These are phyloP conservation scores for Fomitopsis betulina DNA, from an alignment of 1,284 basidiomycete species.

Conservation along the genomic window DNA sequence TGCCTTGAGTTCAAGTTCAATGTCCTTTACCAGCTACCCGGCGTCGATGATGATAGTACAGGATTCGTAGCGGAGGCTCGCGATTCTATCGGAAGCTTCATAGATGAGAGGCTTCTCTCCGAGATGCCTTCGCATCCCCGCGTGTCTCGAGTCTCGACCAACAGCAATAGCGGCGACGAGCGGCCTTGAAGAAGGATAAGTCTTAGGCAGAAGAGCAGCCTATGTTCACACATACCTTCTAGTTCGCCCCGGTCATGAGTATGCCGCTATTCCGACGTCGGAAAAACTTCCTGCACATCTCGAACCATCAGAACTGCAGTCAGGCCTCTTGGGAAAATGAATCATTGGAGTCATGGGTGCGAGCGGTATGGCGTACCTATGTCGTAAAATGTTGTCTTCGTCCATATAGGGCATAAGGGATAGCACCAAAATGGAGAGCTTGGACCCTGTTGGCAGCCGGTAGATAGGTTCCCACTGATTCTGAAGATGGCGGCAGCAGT, in stretches of 20 bases:
- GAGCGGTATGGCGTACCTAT: background rate
- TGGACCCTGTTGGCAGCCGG: background rate
- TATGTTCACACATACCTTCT: background rate
- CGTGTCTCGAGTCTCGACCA: no score
- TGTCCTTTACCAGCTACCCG: no score
- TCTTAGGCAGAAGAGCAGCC: background rate
- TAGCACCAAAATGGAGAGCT: background rate
- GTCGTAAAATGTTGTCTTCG: background rate
- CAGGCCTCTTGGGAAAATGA: background rate
- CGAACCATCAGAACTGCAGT: background rate
- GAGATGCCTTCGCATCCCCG: no score
- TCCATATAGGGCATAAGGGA: background rate
- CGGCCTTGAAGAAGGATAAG: no score
- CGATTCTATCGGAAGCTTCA: no score
- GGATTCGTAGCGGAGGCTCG: no score
- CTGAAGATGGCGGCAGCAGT: background rate
- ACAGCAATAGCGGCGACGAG: no score
- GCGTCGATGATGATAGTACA: no score
- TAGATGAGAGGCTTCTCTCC: no score
- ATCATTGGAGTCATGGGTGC: background rate
- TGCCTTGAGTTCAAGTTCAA: no score
- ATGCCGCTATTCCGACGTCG: background rate
- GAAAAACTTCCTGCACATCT: background rate
- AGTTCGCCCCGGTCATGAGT: background rate
- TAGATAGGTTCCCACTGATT: background rate